phyloP scores from a whole-genome alignment of 257 asterid species.

The Gardenia jasminoides region DNA sequence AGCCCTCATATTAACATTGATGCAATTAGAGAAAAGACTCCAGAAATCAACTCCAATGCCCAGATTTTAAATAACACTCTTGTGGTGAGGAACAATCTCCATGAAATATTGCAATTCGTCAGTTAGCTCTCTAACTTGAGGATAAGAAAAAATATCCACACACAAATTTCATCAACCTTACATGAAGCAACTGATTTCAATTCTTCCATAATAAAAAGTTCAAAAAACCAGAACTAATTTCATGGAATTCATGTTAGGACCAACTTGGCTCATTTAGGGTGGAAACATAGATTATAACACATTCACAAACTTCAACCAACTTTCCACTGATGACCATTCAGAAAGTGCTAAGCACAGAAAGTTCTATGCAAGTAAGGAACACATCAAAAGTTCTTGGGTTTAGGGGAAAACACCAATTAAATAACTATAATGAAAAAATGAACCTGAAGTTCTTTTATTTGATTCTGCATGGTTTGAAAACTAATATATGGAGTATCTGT shows the following conservation, averaged over 20 bases:
- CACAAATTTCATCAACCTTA: not conserved
- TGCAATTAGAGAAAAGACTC: not conserved
- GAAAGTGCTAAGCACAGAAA: not conserved
- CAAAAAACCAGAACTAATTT: not conserved
- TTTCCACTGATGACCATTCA: not conserved
- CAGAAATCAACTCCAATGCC: not conserved
- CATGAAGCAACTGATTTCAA: not conserved
- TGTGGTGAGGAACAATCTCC: not conserved
- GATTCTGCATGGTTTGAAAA: conserved; percentile 64
- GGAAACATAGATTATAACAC: not conserved
- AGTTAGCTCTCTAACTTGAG: not conserved
- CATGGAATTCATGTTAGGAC: not conserved
- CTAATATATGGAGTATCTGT: conserved; percentile 47
- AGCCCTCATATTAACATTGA: too few species aligned
- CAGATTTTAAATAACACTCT: not conserved
- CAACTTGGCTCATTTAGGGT: not conserved
- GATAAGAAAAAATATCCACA: not conserved
- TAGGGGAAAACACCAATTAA: not conserved
- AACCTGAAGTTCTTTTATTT: conserved; percentile 81
- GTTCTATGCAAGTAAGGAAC: not conserved
- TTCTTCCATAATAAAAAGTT: not conserved
- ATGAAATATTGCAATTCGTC: not conserved
- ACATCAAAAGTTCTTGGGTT: not conserved
- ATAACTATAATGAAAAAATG: conserved; percentile 1
- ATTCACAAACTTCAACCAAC: not conserved